A percentile compares a stretch with the other conserved stretches of the same genome.
These are phyloP conservation scores for Aspergillus pseudoterreus DNA, from an alignment of 2,329 filamentous ascomycete genomes.

Conservation along the genomic window DNA sequence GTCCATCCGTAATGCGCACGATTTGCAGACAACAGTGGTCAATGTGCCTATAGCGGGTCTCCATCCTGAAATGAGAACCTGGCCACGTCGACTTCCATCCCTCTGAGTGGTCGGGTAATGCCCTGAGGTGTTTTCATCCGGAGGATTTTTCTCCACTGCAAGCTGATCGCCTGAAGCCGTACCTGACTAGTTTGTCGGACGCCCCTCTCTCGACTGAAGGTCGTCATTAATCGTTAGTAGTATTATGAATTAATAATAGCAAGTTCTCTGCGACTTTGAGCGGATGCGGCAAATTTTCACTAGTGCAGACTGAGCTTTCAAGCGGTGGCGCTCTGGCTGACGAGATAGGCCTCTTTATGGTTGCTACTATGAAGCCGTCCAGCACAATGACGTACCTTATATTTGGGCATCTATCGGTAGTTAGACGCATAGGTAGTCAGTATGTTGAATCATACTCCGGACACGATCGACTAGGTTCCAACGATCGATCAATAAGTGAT, in stretches of 20 bases:
- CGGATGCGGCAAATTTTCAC: too few species aligned
- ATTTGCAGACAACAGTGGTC: background rate
- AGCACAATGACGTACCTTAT: too few species aligned
- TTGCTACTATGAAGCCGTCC: too few species aligned
- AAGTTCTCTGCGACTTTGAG: too few species aligned
- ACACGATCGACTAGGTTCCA: too few species aligned
- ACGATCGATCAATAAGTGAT: too few species aligned
- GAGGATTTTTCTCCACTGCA: conserved; percentile 10
- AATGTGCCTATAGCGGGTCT: conserved; percentile 1
- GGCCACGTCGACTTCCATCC: background rate
- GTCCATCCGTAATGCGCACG: background rate
- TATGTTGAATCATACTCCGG: too few species aligned
- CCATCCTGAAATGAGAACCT: background rate
- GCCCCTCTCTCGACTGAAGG: conserved; percentile 5
- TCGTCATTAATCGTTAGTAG: conserved; percentile 5
- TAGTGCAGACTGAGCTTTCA: too few species aligned
- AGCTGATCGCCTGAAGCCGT: conserved; percentile 12
- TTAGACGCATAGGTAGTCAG: too few species aligned
- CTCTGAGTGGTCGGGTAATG: background rate
- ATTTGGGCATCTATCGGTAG: too few species aligned
- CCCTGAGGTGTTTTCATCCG: conserved; percentile 3
- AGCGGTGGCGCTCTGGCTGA: too few species aligned
- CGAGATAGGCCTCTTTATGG: too few species aligned
- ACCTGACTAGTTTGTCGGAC: conserved; percentile 9
- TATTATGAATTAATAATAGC: conserved; percentile 5